Conservation (phyloP, 108 stramenopile species). For the Nitzschia sp. region DNA sequence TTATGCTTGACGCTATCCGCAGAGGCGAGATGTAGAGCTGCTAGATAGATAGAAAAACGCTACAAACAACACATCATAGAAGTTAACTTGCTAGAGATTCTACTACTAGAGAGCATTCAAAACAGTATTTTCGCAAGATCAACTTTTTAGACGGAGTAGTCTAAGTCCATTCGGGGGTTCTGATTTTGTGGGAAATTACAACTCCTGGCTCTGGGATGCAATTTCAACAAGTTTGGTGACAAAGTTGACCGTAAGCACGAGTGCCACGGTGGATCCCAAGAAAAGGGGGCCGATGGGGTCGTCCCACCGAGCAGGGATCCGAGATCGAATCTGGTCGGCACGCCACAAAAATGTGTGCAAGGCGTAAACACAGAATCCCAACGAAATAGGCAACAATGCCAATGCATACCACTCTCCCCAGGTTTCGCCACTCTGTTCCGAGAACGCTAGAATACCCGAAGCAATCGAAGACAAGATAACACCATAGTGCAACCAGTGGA, state of each 20-base stretch:
- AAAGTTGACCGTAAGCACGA: constrained; percentile 76
- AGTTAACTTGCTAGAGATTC: too few relatives aligned
- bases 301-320: constrained; percentile 90
- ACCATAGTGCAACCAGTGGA: constrained; percentile 92
- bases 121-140: too few relatives aligned
- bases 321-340: constrained; percentile 79
- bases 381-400: constrained; percentile 72
- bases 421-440: constrained; percentile 49
- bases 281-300: constrained; percentile 86
- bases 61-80: neutral
- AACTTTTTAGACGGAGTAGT: too few relatives aligned
- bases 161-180: too few relatives aligned
- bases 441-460: constrained; percentile 83
- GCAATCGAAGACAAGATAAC: constrained; percentile 85
- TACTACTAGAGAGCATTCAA: too few relatives aligned
- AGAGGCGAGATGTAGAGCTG: constrained; percentile 1
- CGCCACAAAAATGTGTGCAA: constrained; percentile 84
- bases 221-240: constrained; percentile 58
- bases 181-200: too few relatives aligned
- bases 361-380: constrained; percentile 85
- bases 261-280: constrained; percentile 63
- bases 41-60: neutral
- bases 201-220: constrained; percentile 12
- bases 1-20: neutral
- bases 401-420: constrained; percentile 85